phyloP scores from a whole-genome alignment of 1,139 yeast genomes.

The Magnusiomyces magnusii region DNA sequence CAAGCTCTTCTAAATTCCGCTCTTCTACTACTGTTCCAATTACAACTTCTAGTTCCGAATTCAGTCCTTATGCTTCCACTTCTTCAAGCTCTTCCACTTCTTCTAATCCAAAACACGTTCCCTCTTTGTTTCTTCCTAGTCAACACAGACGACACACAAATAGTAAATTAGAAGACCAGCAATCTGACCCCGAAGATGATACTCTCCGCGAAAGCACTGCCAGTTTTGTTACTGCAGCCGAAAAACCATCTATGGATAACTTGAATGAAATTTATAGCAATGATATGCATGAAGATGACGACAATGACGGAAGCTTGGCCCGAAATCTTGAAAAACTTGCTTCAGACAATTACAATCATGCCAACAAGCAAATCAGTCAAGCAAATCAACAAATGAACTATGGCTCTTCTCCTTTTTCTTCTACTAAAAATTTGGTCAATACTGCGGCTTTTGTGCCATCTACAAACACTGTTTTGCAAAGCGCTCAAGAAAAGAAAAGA shows the following conservation, averaged over 20 bases:
- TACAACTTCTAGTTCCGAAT: not conserved
- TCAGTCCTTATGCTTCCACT: not conserved
- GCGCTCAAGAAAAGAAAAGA: not conserved
- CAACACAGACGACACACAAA: not conserved
- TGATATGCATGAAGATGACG: not conserved
- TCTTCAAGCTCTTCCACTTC: not conserved
- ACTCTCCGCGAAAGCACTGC: constrained; percentile 1
- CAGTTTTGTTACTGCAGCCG: constrained; percentile 4
- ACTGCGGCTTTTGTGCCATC: not conserved
- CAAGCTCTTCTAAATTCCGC: not conserved
- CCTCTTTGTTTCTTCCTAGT: not conserved
- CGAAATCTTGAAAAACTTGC: not conserved
- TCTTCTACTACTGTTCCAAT: not conserved
- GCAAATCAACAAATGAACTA: not conserved
- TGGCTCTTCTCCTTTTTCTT: not conserved
- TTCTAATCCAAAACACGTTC: not conserved
- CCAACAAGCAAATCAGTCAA: not conserved
- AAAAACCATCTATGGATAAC: not conserved
- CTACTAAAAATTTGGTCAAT: not conserved
- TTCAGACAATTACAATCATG: not conserved
- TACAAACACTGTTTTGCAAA: not conserved
- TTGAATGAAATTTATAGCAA: not conserved
- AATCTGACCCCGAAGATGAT: not conserved
- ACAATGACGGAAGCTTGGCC: not conserved
- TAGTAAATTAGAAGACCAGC: not conserved